A percentile compares a stretch with the other conserved stretches of the same genome.
These are phyloP conservation scores for Russula emetica DNA, from an alignment of 768 basidiomycete species.

Conservation along the genomic window DNA sequence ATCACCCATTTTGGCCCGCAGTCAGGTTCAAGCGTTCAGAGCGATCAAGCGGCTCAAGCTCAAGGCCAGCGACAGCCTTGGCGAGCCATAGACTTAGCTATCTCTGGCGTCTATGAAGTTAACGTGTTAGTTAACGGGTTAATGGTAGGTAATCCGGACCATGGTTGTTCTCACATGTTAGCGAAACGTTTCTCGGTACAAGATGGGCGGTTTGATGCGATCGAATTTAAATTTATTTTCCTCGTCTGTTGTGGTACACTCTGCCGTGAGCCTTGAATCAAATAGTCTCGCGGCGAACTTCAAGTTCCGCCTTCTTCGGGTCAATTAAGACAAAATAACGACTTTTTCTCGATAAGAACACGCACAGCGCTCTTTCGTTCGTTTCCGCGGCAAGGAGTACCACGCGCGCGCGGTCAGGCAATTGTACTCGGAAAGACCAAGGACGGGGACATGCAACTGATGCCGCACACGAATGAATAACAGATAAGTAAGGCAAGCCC, in stretches of 20 bases:
- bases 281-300: not conserved
- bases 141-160: not conserved
- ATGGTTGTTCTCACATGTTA: not conserved
- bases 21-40: not conserved
- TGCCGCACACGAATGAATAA: not conserved
- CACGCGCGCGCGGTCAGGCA: not conserved
- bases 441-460: not conserved
- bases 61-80: not conserved
- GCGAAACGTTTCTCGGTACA: not conserved
- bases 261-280: not conserved
- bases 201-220: conserved; percentile 1
- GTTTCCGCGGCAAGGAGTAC: not conserved
- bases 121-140: not conserved
- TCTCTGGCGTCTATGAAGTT: not conserved
- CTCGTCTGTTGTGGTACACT: not conserved
- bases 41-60: not conserved
- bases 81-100: not conserved
- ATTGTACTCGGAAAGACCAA: not conserved
- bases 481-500: not conserved
- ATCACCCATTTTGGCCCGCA: not conserved
- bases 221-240: not conserved
- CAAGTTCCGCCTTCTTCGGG: conserved; percentile 16
- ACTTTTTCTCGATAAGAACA: not conserved
- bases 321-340: conserved; percentile 1
- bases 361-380: not conserved